These are phyloP conservation scores for Sonneratia caseolaris DNA, from an alignment of 345 rosid species.

Conservation along the genomic window DNA sequence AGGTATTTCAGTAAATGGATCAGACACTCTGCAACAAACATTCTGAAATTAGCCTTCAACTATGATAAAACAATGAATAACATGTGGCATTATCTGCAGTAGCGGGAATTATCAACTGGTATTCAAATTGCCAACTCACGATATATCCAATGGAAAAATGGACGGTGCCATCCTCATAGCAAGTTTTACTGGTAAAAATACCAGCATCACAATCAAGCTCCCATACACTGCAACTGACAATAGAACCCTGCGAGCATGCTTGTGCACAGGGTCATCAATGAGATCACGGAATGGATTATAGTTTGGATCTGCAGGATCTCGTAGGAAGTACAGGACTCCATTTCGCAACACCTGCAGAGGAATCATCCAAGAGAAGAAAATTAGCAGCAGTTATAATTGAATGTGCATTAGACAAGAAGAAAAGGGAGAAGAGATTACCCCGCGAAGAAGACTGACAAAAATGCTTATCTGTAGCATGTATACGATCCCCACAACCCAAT, in stretches of 20 bases:
- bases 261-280: conserved; percentile 96
- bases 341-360: conserved; percentile 73
- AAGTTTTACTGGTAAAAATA: conserved; percentile 94
- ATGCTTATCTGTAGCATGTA: conserved; percentile 98
- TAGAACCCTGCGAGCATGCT: conserved; percentile 90
- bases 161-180: conserved; percentile 85
- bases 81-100: conserved; percentile 2
- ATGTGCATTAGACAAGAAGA: background rate
- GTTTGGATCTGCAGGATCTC: conserved; percentile 99
- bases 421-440: conserved; percentile 42
- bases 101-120: background rate
- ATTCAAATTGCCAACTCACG: conserved; percentile 37
- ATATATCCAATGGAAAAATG: conserved; percentile 86
- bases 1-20: conserved; percentile 97
- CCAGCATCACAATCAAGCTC: conserved; percentile 94
- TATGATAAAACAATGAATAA: conserved; percentile 8
- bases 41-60: background rate
- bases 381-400: background rate
- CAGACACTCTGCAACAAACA: conserved; percentile 63
- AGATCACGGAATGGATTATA: conserved; percentile 97
- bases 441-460: conserved; percentile 96
- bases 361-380: conserved; percentile 6
- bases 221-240: conserved; percentile 95
- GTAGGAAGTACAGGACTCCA: conserved; percentile 85
- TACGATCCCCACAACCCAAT: conserved; percentile 94